phyloP scores from a whole-genome alignment of 148 eudicot genomes.

The Beta vulgaris region DNA sequence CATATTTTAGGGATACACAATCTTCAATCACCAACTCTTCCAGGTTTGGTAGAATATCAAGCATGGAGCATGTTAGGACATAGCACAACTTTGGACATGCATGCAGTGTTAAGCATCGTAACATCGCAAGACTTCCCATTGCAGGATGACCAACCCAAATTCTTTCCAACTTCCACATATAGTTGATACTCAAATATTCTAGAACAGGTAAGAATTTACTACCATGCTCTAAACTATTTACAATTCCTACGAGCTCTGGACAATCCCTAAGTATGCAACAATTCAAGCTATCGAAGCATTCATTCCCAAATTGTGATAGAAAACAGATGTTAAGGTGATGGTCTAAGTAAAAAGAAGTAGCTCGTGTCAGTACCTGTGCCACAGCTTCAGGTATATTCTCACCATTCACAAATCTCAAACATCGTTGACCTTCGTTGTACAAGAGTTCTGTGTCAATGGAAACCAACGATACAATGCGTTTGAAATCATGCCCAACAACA shows the following conservation, averaged over 20 bases:
- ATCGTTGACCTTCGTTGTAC: conserved; percentile 19
- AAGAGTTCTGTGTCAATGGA: conserved; percentile 17
- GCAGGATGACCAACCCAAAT: conserved; percentile 12
- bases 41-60: conserved; percentile 14
- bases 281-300: conserved; percentile 11
- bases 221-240: not conserved
- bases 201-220: conserved; percentile 16
- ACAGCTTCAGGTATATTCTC: conserved; percentile 19
- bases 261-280: conserved; percentile 31
- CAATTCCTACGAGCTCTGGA: conserved; percentile 17
- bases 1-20: conserved; percentile 24
- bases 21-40: conserved; percentile 34
- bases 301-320: conserved; percentile 29
- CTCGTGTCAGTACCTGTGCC: conserved; percentile 15
- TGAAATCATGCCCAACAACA: conserved; percentile 31
- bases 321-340: conserved; percentile 26
- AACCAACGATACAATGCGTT: conserved; percentile 22
- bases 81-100: conserved; percentile 29
- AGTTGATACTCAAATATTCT: conserved; percentile 21
- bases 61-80: conserved; percentile 20
- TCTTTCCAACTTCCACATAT: conserved; percentile 23
- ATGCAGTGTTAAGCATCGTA: conserved; percentile 24
- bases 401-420: conserved; percentile 39
- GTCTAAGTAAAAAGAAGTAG: conserved; percentile 34
- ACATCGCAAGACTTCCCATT: conserved; percentile 23